phyloP scores from a whole-genome alignment of 2,329 filamentous ascomycete genomes.

The Fusarium anguioides region DNA sequence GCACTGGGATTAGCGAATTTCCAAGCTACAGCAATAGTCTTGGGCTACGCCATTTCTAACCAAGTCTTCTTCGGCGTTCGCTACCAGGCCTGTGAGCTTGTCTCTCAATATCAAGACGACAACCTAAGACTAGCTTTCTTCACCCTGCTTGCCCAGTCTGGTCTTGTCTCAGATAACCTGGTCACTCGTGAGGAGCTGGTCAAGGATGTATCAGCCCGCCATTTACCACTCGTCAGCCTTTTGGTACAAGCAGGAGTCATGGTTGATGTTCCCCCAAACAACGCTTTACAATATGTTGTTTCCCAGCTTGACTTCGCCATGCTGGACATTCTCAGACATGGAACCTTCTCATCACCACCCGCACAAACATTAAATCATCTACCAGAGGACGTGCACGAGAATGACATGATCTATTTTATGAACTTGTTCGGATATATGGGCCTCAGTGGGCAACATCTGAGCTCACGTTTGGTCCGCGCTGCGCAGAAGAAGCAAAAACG shows the following conservation, averaged over 20 bases:
- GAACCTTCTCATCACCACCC: neutral
- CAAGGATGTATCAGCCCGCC: neutral
- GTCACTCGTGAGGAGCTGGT: constrained; percentile 12
- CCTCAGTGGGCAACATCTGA: neutral
- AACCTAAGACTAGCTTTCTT: neutral
- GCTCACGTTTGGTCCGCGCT: neutral
- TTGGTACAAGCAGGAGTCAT: neutral
- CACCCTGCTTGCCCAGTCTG: neutral
- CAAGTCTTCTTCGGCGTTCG: neutral
- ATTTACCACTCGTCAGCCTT: neutral
- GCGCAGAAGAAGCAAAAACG: neutral
- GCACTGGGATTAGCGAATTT: neutral
- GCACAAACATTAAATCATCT: neutral
- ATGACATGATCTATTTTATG: constrained; percentile 1
- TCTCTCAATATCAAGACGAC: neutral
- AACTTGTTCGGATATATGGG: constrained; percentile 5
- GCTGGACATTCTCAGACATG: neutral
- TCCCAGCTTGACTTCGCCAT: constrained; percentile 5
- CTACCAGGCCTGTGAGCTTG: neutral
- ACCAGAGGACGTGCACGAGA: neutral
- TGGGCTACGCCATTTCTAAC: constrained; percentile 8
- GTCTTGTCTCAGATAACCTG: neutral
- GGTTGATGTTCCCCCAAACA: constrained; percentile 1
- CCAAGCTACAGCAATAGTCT: neutral
- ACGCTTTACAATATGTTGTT: constrained; percentile 1